Conservation (phyloP, 2,329 filamentous ascomycete genomes). For the Scopulariopsis brevicaulis region DNA sequence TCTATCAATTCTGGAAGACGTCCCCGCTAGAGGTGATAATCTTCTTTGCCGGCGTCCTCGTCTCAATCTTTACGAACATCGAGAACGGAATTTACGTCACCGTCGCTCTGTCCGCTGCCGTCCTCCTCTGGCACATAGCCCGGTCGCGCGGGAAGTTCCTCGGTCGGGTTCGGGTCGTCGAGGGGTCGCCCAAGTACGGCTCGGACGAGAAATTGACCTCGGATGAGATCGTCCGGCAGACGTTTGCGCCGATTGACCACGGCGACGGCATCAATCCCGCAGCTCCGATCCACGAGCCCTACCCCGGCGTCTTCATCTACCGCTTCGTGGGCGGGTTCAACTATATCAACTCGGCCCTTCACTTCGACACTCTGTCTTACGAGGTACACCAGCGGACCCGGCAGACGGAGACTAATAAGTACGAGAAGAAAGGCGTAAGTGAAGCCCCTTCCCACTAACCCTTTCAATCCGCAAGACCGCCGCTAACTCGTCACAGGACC, state of each 20-base stretch:
- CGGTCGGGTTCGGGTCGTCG: slow-evolving; percentile 51
- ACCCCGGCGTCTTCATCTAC: slow-evolving; percentile 44
- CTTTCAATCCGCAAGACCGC: background rate
- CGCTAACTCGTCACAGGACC: slow-evolving; percentile 19
- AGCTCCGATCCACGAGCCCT: slow-evolving; percentile 30
- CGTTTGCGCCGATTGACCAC: slow-evolving; percentile 35
- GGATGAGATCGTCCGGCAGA: slow-evolving; percentile 8
- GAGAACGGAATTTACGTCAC: slow-evolving; percentile 90
- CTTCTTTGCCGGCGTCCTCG: slow-evolving; percentile 85
- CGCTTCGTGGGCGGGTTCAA: slow-evolving; percentile 44
- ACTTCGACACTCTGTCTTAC: slow-evolving; percentile 36
- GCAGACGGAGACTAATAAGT: slow-evolving; percentile 27
- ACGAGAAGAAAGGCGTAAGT: slow-evolving; percentile 35
- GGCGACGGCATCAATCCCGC: slow-evolving; percentile 39
- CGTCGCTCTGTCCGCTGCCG: slow-evolving; percentile 61
- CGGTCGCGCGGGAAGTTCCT: slow-evolving; percentile 77
- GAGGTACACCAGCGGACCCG: slow-evolving; percentile 32
- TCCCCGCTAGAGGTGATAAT: slow-evolving; percentile 84
- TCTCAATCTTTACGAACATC: slow-evolving; percentile 79
- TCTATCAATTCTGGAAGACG: slow-evolving; percentile 93
- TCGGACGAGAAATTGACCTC: slow-evolving; percentile 5
- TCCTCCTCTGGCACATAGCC: slow-evolving; percentile 75
- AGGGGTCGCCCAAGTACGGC: slow-evolving; percentile 2
- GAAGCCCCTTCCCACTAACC: background rate
- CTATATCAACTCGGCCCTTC: slow-evolving; percentile 40